phyloP scores from a whole-genome alignment of 1,284 basidiomycete genomes.

The Anthracocystis setariae region DNA sequence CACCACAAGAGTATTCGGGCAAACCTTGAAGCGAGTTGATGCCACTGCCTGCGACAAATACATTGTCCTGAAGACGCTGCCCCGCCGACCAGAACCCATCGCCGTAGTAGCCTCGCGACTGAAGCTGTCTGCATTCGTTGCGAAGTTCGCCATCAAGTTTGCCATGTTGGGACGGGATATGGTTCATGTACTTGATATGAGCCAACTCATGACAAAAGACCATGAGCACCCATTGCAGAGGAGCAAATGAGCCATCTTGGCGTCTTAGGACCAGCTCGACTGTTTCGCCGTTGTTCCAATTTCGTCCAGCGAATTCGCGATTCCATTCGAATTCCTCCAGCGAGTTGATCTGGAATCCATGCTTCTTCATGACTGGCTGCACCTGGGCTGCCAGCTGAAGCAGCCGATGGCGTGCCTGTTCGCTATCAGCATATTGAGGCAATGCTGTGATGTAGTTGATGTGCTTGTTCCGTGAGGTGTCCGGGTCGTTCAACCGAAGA shows the following conservation, averaged over 20 bases:
- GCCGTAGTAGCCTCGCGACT: constrained; percentile 54
- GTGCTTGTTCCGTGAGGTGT: constrained; percentile 51
- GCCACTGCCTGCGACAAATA: constrained; percentile 39
- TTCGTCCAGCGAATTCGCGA: constrained; percentile 55
- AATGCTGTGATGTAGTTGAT: constrained; percentile 60
- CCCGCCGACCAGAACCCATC: constrained; percentile 61
- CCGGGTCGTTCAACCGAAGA: constrained; percentile 54
- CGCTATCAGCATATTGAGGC: constrained; percentile 32
- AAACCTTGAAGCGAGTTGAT: constrained; percentile 38
- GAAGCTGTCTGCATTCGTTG: constrained; percentile 40
- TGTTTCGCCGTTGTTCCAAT: constrained; percentile 61
- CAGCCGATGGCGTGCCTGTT: constrained; percentile 42
- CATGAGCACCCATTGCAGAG: constrained; percentile 50
- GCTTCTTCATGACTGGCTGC: constrained; percentile 55
- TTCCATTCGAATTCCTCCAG: constrained; percentile 59
- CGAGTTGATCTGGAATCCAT: constrained; percentile 58
- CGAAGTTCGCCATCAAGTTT: constrained; percentile 48
- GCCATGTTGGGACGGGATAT: constrained; percentile 55
- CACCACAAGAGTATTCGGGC: constrained; percentile 54
- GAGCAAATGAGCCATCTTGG: constrained; percentile 46
- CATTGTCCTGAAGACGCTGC: constrained; percentile 42
- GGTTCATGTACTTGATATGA: constrained; percentile 60
- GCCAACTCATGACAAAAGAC: constrained; percentile 61
- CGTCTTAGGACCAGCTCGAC: constrained; percentile 54
- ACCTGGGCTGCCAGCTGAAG: constrained; percentile 54